Base-by-base conservation (phyloP, 192 early-diverging fungal species). In the Podila epigama region DNA sequence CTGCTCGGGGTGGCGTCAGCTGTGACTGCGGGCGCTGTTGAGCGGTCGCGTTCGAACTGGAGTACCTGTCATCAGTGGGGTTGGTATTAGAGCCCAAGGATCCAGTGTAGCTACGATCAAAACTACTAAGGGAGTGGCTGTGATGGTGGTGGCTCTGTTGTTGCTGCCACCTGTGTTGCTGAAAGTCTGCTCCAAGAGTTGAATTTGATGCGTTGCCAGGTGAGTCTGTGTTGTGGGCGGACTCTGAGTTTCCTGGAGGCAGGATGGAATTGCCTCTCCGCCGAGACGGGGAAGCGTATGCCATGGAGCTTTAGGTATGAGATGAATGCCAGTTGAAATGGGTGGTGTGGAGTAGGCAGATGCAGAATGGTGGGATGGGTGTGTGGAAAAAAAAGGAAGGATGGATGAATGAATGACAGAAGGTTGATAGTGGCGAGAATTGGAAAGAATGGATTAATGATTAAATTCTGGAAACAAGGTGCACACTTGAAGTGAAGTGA, bases 261-360 rank as follows among this genome's bases (percentile, higher is more conserved):
- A 48, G 44, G 44, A 48, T 48, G 20, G 44, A 48, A 22, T 48
- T 25, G 44, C 44, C 44, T 48, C 44, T 48, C 44, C 44, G 44
- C 44, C 44, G 44, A 18, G 44, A 22, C n/a, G 44, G 20, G 37
- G 13, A 6, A 18, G 20, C 44, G 25, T 48, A 48, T 20, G 44
- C 44, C 44, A 48, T 48, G 44, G 44, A 48, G 6, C 42, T 48
- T n/a, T n/a, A n/a, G n/a, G n/a, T n/a, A n/a, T 20, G 44, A 8
- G 20, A 22, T 48, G 20, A 48, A 48, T 48, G 44, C 10, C n/a
- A 20, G 20, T 20, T 15, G 16, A 48, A 7, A 9, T 18, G 15
- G 16, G 18, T n/a, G 15, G 41, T 15, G 18, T 44, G n/a, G n/a
- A n/a, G n/a, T n/a, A n/a, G n/a, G n/a, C n/a, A n/a, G n/a, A n/a